These are phyloP conservation scores for Thraustochytrium sp. DNA, from an alignment of 352 stramenopile genomes.

Conservation along the genomic window DNA sequence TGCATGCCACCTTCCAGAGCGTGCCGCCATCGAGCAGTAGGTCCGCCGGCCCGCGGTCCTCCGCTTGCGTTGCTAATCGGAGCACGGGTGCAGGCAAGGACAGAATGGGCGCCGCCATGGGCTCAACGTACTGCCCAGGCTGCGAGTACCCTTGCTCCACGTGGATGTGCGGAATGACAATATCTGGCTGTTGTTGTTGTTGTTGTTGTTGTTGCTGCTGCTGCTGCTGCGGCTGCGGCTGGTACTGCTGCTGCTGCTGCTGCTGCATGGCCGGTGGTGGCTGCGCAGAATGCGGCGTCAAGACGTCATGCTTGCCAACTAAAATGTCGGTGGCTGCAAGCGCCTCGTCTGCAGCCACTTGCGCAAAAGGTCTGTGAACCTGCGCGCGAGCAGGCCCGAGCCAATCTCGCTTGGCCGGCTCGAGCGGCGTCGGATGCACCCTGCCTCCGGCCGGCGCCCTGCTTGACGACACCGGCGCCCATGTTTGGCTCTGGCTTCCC, in stretches of 20 bases:
- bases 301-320: too few species aligned
- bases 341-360: too few species aligned
- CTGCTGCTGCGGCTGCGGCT: background rate
- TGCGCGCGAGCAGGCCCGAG: background rate
- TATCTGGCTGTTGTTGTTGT: background rate
- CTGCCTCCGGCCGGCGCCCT: background rate
- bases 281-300: too few species aligned
- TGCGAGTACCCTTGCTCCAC: background rate
- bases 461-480: too few species aligned
- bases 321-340: too few species aligned
- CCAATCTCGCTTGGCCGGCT: background rate
- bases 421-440: background rate
- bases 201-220: background rate
- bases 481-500: too few species aligned
- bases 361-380: background rate
- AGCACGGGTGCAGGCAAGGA: background rate
- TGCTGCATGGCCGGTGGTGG: background rate
- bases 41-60: background rate
- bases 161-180: background rate
- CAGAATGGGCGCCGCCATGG: background rate
- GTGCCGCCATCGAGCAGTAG: background rate
- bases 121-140: background rate
- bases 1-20: slow-evolving; percentile 26
- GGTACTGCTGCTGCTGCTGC: background rate
- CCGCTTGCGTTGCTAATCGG: background rate